Base-by-base conservation (phyloP, 306 rosid species). In the Dalbergia oliveri region DNA sequence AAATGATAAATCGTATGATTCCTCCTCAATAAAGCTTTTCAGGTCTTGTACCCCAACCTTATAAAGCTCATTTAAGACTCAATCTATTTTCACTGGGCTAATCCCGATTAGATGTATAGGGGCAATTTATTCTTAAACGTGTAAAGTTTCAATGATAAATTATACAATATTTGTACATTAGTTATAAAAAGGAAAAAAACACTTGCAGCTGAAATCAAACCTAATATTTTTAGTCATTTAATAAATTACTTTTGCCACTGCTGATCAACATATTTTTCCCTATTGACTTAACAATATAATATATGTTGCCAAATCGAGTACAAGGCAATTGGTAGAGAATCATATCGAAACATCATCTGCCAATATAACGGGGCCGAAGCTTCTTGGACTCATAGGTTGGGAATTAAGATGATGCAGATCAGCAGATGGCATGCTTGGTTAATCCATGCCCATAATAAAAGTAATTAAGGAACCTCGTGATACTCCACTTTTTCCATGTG, bases 401-500 rank as follows among this genome's bases (percentile, higher is more conserved):
- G 72, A 54, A 43, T 67, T 76, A 72, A 79, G 80, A 74, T 80
- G 81, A 87, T 76, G 85, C 82, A 69, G 88, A 81, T 89, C 78
- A 76, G 85, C 82, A 69, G 88, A 83, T 89, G 80, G 79, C 66
- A 75, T 66, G 66, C 62, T 72, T 76, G 73, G 71, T 77, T 79
- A 82, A 85, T 75, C 72, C 61, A 67, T 66, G 19, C 13, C 69
- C 23, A 62, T 44, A 54, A 77, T 77, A 15, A 83, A 78, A 66
- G 69, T 59, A 76, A 80, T 10, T 44, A 54, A 54, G 87, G 77
- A 31, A 72, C 85, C 82, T 86, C 94, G 93, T 86, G 94, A 84
- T 74, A 43, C 18, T 79, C 33, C 39, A 69, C 92, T 91, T 89
- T 89, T 86, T 82, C 79, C 97, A 89, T 88, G 96, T 91, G 97